These are phyloP conservation scores for Phytophthora melonis DNA, from an alignment of 352 stramenopile species.

Conservation along the genomic window DNA sequence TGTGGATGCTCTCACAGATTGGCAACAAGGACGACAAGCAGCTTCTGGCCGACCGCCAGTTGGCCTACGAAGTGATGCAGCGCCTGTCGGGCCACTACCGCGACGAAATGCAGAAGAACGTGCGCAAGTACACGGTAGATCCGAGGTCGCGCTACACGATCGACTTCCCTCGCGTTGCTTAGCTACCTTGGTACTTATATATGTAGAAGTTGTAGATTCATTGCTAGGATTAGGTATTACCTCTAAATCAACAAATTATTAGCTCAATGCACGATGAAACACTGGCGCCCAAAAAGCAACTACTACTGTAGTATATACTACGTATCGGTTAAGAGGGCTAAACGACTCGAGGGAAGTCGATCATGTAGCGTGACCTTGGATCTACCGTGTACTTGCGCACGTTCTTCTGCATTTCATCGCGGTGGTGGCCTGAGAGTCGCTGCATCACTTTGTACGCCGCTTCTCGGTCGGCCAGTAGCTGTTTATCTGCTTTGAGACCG, in stretches of 20 bases:
- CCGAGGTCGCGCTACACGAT: constrained; percentile 71
- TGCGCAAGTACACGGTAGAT: constrained; percentile 79
- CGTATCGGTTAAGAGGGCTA: background rate
- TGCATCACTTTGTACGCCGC: constrained; percentile 67
- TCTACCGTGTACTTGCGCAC: constrained; percentile 78
- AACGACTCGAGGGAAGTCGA: constrained; percentile 49
- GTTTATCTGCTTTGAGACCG: constrained; percentile 61
- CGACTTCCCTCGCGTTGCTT: constrained; percentile 45
- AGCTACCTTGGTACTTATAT: background rate
- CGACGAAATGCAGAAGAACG: constrained; percentile 78
- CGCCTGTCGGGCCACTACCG: constrained; percentile 68
- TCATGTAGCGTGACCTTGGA: constrained; percentile 62
- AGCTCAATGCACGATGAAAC: background rate
- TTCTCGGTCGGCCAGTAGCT: constrained; percentile 69
- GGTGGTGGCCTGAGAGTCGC: constrained; percentile 65
- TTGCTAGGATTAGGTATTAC: background rate
- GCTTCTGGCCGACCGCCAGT: constrained; percentile 67
- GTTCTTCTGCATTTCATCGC: constrained; percentile 74
- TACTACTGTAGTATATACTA: too few relatives aligned
- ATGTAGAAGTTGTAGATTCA: background rate
- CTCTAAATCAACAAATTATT: background rate
- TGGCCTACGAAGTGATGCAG: constrained; percentile 71
- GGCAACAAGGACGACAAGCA: constrained; percentile 68
- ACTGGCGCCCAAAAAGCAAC: background rate
- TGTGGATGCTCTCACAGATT: constrained; percentile 76